Evolutionary conservation across 495 filamentous ascomycete species (phyloP), one percentile per base, ranked within the genome.

Genomic region (Neurospora discreta): DNA sequence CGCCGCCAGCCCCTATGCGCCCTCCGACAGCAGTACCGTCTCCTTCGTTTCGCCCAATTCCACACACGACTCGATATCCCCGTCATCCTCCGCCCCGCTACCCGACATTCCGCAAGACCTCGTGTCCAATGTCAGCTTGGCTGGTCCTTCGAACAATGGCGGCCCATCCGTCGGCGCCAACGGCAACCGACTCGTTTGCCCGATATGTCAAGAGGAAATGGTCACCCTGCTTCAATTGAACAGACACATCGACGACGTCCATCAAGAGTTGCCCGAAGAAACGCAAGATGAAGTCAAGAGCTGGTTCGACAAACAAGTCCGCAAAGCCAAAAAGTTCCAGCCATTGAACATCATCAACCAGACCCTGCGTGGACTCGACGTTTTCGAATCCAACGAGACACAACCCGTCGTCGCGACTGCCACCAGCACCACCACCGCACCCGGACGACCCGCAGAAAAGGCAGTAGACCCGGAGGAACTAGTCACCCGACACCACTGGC

Each of bases 201-300:
- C 95, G 58, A 98, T 99, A 72, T 99, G 95, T 81, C 92, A 90
- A 76, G 95, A 98, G 81, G 93, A 97, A 81, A 99, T 99, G 95
- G 93, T 98, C 75, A 99, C 95, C 20, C 82, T 98, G 8, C 81
- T 99, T 16, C 95, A 99, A 79, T 82, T 99, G 26, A 98, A 99
- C 78, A 89, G 94, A 78, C 95, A 99, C 81, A 90, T 99, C 74
- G 95, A 99, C 82, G 96, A 98, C 77, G 85, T 87, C 44, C 95
- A 99, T 82, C 91, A 94, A 73, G 93, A 98, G 74, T 86, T 98
- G n/a, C 93, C 96, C 80, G 93, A 93, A 71, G 87, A 92, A 69
- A 92, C 93, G 76, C 96, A 98, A 77, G 95, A 97, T 81, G 93
- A 99, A 82, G 95, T 98, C 73, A 97, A 97, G 83, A 95, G 92